phyloP scores from a whole-genome alignment of 148 eudicot genomes.

The Heliosperma pusillum region DNA sequence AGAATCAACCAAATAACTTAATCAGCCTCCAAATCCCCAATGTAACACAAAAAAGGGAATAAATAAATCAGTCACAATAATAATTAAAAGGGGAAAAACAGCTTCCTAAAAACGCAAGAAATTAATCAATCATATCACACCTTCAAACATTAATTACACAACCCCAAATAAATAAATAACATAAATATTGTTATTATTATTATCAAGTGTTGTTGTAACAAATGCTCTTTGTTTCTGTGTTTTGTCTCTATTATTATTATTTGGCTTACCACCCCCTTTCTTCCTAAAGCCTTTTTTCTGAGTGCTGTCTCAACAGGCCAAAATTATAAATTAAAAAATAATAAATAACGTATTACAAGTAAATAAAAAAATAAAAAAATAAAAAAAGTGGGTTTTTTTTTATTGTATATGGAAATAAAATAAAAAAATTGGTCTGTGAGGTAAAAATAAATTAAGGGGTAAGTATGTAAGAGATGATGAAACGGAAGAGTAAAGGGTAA shows the following conservation, averaged over 20 bases:
- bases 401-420: background rate
- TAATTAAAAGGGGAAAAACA: background rate
- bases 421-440: background rate
- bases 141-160: constrained; percentile 5
- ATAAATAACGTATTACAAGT: background rate
- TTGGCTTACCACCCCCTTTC: too few relatives aligned
- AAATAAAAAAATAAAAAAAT: background rate
- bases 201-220: constrained; percentile 9
- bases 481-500: background rate
- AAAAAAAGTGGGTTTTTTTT: constrained; percentile 8
- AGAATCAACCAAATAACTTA: background rate
- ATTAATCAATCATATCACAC: background rate
- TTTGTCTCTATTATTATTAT: background rate
- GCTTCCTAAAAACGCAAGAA: constrained; percentile 1
- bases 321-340: background rate
- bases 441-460: background rate
- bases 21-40: constrained; percentile 1
- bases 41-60: constrained; percentile 10
- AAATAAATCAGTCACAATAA: constrained; percentile 21
- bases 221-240: constrained; percentile 19
- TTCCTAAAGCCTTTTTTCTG: constrained; percentile 1
- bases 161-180: background rate
- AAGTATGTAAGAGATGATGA: background rate
- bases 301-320: constrained; percentile 27
- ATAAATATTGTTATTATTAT: background rate